Base-by-base conservation (phyloP, 345 rosid genomes). In the Camelina laxa region DNA sequence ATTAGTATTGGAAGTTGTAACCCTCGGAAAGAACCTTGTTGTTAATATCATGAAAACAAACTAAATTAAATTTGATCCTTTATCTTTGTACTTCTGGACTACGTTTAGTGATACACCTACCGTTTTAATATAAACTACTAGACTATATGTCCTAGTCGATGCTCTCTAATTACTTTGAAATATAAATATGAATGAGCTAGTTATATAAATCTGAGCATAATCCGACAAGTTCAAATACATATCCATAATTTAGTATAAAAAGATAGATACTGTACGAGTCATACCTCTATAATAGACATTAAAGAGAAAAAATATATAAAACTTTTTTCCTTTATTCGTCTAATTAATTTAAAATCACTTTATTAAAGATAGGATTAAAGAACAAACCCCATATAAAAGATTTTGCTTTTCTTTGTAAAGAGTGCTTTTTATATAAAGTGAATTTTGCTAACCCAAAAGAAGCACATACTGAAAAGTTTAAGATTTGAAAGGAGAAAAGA, bases 261-360 rank as follows among this genome's bases (percentile, higher is more conserved):
- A 47, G 82, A 81, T 74, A 57, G 75, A 60, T 13, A 72, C 72
- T 72, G 69, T 51, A 51, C 56, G 22, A 65, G 76, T 72, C 76
- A 67, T 51, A 72, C 72, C 61, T 66, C 64, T 50, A 31, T 35
- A 51, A 36, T 38, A 48, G 38, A 58, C 66, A 72, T 48, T 48
- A 35, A 63, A 76, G 59, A 76, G 36, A 70, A 42, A 38, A 49
- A 20, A 13, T 16, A 2, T 30, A 4, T 19, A 12, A 7, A 24
- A 24, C 4, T 27, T 9, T 1, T 7, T 35, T 81, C 82, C 81
- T 84, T 74, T 74, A 58, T 67, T 58, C 31, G 30, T 71, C 33
- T 75, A 82, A 79, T 73, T 33, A 79, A 80, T 63, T 60, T 55
- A 35, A 72, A 79, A 83, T 61, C 75, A 80, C 85, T 85, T 83